A percentile compares a stretch with the other conserved stretches of the same genome.
phyloP scores from a whole-genome alignment of 2,329 filamentous ascomycete genomes.

The Penicillium sp. region DNA sequence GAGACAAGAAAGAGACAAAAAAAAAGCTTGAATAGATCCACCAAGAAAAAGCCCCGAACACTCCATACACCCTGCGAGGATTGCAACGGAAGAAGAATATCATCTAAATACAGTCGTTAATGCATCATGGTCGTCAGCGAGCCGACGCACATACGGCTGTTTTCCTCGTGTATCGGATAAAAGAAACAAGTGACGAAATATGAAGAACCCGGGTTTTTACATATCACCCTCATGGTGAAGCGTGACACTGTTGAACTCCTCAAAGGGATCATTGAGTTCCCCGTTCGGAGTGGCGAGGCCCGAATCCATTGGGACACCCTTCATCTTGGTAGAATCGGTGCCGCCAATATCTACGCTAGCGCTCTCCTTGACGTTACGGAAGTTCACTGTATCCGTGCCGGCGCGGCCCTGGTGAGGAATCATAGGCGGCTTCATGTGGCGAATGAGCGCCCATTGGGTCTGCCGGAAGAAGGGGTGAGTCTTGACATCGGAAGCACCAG shows the following conservation, averaged over 20 bases:
- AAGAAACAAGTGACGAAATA: conserved; percentile 8
- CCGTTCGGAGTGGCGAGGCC: conserved; percentile 79
- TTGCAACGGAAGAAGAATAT: conserved; percentile 18
- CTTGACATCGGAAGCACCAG: conserved; percentile 96
- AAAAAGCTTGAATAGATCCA: conserved; percentile 9
- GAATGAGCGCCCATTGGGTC: conserved; percentile 94
- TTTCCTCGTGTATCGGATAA: conserved; percentile 11
- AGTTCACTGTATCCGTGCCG: conserved; percentile 92
- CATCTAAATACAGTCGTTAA: conserved; percentile 31
- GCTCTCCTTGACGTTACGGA: conserved; percentile 96
- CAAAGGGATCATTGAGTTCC: conserved; percentile 84
- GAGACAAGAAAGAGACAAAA: not conserved
- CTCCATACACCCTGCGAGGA: conserved; percentile 25
- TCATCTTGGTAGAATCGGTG: conserved; percentile 48
- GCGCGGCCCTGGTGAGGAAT: conserved; percentile 79
- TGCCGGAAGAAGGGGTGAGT: conserved; percentile 91
- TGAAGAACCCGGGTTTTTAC: conserved; percentile 9
- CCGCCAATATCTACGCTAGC: conserved; percentile 74
- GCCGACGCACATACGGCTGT: conserved; percentile 23
- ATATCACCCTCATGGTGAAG: conserved; percentile 88
- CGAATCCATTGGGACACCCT: conserved; percentile 83
- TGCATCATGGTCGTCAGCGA: conserved; percentile 33
- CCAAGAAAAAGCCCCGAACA: conserved; percentile 20
- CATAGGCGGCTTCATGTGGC: conserved; percentile 97
- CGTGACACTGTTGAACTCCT: conserved; percentile 98